These are phyloP conservation scores for Colletotrichum agaves DNA, from an alignment of 2,329 filamentous ascomycete species.

Conservation along the genomic window DNA sequence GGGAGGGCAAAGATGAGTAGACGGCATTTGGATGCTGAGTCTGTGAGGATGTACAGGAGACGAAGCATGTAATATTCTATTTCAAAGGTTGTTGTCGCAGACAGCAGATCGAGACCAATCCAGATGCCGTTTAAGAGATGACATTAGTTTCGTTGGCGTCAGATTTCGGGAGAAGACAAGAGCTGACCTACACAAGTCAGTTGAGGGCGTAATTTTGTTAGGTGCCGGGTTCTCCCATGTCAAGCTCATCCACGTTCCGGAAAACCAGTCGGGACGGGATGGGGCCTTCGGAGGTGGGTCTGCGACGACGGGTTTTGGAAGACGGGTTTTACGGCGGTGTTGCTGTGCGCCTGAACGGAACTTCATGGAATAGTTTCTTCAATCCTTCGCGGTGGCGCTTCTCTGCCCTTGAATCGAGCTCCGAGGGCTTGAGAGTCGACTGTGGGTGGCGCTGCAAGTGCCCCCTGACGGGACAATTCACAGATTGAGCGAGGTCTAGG, in stretches of 20 bases:
- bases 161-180: not conserved
- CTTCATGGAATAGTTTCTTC: no score
- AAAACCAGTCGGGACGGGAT: not conserved
- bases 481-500: no score
- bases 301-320: no score
- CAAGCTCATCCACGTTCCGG: not conserved
- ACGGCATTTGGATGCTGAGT: conserved; percentile 6
- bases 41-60: not conserved
- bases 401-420: no score
- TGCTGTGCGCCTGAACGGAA: no score
- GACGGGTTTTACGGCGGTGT: no score
- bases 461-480: no score
- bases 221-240: not conserved
- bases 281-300: not conserved
- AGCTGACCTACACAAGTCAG: not conserved
- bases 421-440: no score
- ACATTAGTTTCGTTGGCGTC: not conserved
- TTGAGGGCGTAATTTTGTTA: not conserved
- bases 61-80: conserved; percentile 26
- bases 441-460: no score
- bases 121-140: conserved; percentile 22
- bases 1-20: not conserved
- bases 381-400: no score
- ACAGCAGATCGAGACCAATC: conserved; percentile 11
- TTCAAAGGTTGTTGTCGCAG: conserved; percentile 1